Base-by-base conservation (phyloP, 2,329 filamentous ascomycete species). In the Didymella lethalis region DNA sequence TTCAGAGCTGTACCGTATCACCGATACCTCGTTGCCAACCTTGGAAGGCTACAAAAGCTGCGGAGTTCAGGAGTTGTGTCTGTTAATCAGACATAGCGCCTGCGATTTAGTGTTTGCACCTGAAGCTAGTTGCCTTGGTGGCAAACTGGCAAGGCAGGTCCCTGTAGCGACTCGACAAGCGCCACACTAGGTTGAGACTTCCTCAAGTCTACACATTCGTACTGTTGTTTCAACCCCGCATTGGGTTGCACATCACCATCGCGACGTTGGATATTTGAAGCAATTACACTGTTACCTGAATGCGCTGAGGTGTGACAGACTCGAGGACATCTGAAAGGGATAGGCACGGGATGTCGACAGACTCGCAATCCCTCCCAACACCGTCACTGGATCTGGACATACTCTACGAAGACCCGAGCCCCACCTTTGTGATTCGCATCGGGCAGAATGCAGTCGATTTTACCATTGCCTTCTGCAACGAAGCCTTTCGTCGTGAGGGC, bases 381-480 rank as follows among this genome's bases (percentile, higher is more conserved):
- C 32, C 54, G 25, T 40, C 46, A 10, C 57, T 74, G 44, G 64
- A 71, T 44, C 50, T 72, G 18, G 71, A 70, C 7, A 43, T 55
- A 10, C 52, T 74, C 25, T 68, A 74, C 46, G 55, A 44, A 8
- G 70, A 73, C 31, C 57, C 54, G 3, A 38, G 49, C 18, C 70
- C 72, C 14, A 65, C 60, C 0, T 75, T 73, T 50, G 54, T 74
- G 23, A 58, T 73, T 16, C 66, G 47, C 36, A 61, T 61, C 7
- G 51, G 57, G 1, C 36, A 55, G 8, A 34, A 31, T 8, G 58
- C 61, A 1, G 50, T 68, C 1, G 41, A 45, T 0, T 73, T 73
- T 20, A 64, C 68, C 0, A 34, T 72, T 7, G 23, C 66, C 2
- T 72, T 66, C 40, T 61, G 61, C 40, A 75, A 74, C 36, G 63